phyloP scores from a whole-genome alignment of 2,329 filamentous ascomycete genomes.

The Aureobasidium sp. region DNA sequence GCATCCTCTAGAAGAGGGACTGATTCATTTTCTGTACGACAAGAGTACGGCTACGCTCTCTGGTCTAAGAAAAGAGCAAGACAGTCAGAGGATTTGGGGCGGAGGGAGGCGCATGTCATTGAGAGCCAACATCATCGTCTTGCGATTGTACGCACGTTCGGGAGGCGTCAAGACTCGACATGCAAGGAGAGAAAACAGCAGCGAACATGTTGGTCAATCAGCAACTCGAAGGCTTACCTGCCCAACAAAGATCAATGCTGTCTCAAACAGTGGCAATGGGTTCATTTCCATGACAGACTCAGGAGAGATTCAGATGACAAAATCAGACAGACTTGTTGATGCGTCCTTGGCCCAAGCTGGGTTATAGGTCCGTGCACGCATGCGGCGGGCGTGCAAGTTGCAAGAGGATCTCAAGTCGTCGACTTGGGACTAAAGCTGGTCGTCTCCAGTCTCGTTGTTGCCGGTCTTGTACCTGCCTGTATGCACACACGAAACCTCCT shows the following conservation, averaged over 20 bases:
- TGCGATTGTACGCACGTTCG: background rate
- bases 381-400: background rate
- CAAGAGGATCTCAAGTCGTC: constrained; percentile 3
- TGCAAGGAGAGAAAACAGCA: background rate
- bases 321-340: background rate
- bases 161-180: background rate
- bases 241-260: background rate
- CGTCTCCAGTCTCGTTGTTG: background rate
- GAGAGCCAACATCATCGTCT: background rate
- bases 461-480: background rate
- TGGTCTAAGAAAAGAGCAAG: constrained; percentile 4
- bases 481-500: background rate
- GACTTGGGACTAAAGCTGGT: background rate
- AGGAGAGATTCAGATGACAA: background rate
- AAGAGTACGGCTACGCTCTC: background rate
- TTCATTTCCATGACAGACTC: background rate
- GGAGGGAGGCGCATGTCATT: constrained; percentile 1
- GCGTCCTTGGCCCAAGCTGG: background rate
- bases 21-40: background rate
- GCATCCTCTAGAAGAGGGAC: background rate
- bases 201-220: background rate
- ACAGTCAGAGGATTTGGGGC: background rate
- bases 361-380: background rate
- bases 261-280: background rate
- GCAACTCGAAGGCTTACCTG: background rate